Evolutionary conservation across 2,329 filamentous ascomycete genomes (phyloP), one percentile per base, ranked within the genome.

Genomic region (Neoarthrinium moseri): DNA sequence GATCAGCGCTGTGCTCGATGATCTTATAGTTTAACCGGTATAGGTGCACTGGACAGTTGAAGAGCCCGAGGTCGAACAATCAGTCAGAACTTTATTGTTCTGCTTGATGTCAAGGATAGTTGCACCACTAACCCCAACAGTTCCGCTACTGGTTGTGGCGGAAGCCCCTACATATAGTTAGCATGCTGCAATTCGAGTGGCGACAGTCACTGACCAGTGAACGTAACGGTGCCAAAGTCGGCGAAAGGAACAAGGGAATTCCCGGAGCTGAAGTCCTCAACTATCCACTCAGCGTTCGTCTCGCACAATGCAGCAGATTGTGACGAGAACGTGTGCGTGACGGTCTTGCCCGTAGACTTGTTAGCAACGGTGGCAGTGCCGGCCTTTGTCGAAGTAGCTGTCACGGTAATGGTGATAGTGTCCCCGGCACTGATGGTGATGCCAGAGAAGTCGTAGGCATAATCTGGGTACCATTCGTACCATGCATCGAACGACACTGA

Each of bases 211-310:
- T 6, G 12, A 32, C 54, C 57, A 2, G 65, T 68, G 59, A 77
- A 77, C 32, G 65, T 65, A 11, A 78, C 65, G 6, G 58, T 65
- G 33, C 66, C 68, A 50, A 78, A 78, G 55, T 77, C 59, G 32
- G 66, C 71, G 43, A 78, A 64, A 5, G 67, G 60, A 5, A 78
- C 71, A 43, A 72, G 64, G 15, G 56, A 51, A 33, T 56, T 57
- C 34, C 65, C 64, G 4, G 60, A 58, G 49, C 70, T 65, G 52
- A 73, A 77, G 51, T 77, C 76, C 64, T 83, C 80, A 12, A 83
- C 78, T 53, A 84, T 83, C 79, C 80, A 84, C 57, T 84, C 80
- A 10, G 78, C 80, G 50, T 81, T 81, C 54, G 73, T 72, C 55
- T 78, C 69, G 55, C 73, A 77, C 12, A 83, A 70, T 13, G 55